Evolutionary conservation across 2,329 filamentous ascomycete species (phyloP).

Genomic region (Penicillium brevicompactum): DNA sequence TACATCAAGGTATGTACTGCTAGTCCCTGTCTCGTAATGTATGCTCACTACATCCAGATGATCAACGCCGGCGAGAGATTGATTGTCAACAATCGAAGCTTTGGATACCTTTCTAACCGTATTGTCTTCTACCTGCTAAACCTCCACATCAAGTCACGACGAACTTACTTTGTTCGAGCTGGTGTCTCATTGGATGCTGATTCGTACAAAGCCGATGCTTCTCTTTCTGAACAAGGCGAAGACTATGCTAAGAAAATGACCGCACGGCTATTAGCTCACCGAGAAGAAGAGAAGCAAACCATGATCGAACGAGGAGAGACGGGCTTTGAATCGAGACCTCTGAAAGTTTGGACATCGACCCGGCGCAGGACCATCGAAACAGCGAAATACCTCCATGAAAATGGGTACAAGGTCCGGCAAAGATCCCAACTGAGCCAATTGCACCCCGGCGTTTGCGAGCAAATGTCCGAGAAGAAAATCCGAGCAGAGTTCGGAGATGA

Average conservation of each 20-base stretch:
- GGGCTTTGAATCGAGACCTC: conserved; percentile 70
- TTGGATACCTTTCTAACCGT: conserved; percentile 92
- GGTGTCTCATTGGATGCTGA: conserved; percentile 86
- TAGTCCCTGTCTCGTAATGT: neutral
- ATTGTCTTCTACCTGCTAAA: conserved; percentile 99
- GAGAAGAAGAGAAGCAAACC: conserved; percentile 75
- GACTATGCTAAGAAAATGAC: conserved; percentile 85
- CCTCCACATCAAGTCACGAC: conserved; percentile 90
- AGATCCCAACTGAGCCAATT: conserved; percentile 96
- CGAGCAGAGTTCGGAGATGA: conserved; percentile 84
- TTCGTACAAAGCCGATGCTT: conserved; percentile 87
- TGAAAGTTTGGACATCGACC: conserved; percentile 95
- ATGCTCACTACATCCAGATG: conserved; percentile 58
- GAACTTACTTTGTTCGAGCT: conserved; percentile 88
- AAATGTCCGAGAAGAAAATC: conserved; percentile 82
- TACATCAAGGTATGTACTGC: conserved; percentile 71
- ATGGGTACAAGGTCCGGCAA: conserved; percentile 84
- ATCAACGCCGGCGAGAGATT: conserved; percentile 94
- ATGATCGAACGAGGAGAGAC: conserved; percentile 69
- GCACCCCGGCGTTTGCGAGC: conserved; percentile 94
- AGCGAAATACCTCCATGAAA: conserved; percentile 73
- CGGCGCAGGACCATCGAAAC: conserved; percentile 89
- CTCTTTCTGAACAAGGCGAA: conserved; percentile 75
- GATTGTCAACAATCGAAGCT: conserved; percentile 94
- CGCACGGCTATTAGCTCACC: conserved; percentile 77